Conservation (phyloP, 2,329 filamentous ascomycete species). For the Coniochaeta sp. region DNA sequence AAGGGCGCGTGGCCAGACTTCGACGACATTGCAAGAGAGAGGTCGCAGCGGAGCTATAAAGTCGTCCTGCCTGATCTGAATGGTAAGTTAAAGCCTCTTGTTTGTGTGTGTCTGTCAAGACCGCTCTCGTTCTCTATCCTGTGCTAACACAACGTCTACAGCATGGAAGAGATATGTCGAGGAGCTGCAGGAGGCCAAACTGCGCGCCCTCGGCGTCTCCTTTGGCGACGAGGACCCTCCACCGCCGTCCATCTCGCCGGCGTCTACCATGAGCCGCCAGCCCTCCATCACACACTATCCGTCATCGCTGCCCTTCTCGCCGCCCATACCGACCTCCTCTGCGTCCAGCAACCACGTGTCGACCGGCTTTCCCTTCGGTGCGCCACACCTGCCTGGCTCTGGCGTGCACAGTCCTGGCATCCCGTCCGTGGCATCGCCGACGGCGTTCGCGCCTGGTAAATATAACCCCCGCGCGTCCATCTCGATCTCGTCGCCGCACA, state of each 20-base stretch:
- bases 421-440: slow-evolving; percentile 62
- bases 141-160: slow-evolving; percentile 11
- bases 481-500: slow-evolving; percentile 54
- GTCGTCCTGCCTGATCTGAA: slow-evolving; percentile 66
- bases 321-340: slow-evolving; percentile 73
- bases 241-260: slow-evolving; percentile 58
- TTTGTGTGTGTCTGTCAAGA: too few species aligned
- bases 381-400: slow-evolving; percentile 49
- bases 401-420: slow-evolving; percentile 56
- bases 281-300: slow-evolving; percentile 65
- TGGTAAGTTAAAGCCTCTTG: slow-evolving; percentile 27
- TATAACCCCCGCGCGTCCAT: slow-evolving; percentile 68
- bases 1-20: slow-evolving; percentile 60
- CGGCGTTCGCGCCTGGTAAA: slow-evolving; percentile 28
- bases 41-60: slow-evolving; percentile 42
- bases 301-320: slow-evolving; percentile 70
- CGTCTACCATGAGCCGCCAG: slow-evolving; percentile 56
- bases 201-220: slow-evolving; percentile 83
- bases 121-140: too few species aligned
- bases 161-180: slow-evolving; percentile 71
- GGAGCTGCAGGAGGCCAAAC: slow-evolving; percentile 81
- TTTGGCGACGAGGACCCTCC: slow-evolving; percentile 66
- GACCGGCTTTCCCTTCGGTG: slow-evolving; percentile 49
- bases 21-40: slow-evolving; percentile 50
- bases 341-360: slow-evolving; percentile 61